Evolutionary conservation across 495 filamentous ascomycete species (phyloP).

Genomic region (Penicillium riverlandense): DNA sequence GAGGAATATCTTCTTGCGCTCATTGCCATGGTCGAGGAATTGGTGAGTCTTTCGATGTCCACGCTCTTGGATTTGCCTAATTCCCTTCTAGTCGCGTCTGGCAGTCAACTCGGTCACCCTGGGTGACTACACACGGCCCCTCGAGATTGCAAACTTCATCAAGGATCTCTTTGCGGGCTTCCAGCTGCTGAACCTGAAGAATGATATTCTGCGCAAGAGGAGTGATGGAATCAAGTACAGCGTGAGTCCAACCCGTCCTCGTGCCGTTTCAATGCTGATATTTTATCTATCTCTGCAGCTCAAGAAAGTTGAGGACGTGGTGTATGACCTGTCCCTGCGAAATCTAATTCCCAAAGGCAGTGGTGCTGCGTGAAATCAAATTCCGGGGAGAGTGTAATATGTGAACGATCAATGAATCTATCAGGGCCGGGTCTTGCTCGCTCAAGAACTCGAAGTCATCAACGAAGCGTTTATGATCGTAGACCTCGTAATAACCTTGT

Average conservation of each 20-base stretch:
- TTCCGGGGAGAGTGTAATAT: neutral
- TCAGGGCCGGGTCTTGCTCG: neutral
- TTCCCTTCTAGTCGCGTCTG: conserved; percentile 54
- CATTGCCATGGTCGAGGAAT: conserved; percentile 81
- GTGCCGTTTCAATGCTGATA: neutral
- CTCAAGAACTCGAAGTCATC: neutral
- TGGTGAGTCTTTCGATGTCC: conserved; percentile 39
- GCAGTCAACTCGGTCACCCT: conserved; percentile 96
- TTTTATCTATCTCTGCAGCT: conserved; percentile 36
- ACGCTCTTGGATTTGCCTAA: neutral
- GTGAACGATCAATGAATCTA: neutral
- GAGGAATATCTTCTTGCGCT: conserved; percentile 92
- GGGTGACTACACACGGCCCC: conserved; percentile 75
- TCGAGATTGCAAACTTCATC: conserved; percentile 83
- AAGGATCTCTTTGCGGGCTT: conserved; percentile 94
- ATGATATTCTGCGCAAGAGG: conserved; percentile 79
- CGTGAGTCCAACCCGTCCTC: conserved; percentile 36
- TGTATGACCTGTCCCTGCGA: conserved; percentile 85
- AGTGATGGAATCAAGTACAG: conserved; percentile 94
- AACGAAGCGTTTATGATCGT: conserved; percentile 1
- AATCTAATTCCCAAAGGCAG: conserved; percentile 60
- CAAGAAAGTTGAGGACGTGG: conserved; percentile 97
- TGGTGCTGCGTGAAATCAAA: conserved; percentile 6
- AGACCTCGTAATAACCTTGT: neutral
- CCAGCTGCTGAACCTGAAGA: conserved; percentile 95